These are phyloP conservation scores for Dinochytrium kinnereticum DNA, from an alignment of 371 early-diverging fungal species.

Conservation along the genomic window DNA sequence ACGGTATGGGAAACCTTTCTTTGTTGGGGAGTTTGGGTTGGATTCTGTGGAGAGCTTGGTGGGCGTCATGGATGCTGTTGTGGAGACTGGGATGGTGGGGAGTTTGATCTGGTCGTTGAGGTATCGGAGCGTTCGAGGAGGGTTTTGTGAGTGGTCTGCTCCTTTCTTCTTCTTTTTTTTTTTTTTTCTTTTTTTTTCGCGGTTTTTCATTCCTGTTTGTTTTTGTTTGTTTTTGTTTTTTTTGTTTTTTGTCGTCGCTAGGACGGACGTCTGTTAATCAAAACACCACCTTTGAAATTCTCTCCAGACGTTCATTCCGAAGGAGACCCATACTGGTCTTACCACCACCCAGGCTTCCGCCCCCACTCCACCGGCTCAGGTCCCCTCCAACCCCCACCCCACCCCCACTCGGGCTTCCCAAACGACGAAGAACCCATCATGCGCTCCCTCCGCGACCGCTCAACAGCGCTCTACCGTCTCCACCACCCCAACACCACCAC, in stretches of 20 bases:
- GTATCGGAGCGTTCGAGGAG: not conserved
- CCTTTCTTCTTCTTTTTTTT: too few relatives aligned
- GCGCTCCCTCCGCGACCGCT: not conserved
- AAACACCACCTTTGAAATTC: not conserved
- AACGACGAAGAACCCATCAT: not conserved
- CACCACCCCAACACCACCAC: too few relatives aligned
- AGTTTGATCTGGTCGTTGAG: not conserved
- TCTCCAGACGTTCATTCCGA: constrained; percentile 1
- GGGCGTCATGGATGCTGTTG: not conserved
- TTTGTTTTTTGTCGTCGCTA: not conserved
- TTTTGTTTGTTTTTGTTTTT: too few relatives aligned
- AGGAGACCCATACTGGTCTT: not conserved
- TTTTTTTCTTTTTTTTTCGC: too few relatives aligned
- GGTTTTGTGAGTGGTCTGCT: constrained; percentile 9
- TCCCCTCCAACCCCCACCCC: not conserved
- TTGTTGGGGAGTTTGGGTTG: constrained; percentile 2
- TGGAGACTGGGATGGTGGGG: not conserved
- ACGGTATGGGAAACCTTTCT: not conserved
- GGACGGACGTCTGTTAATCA: not conserved
- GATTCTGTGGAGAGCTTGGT: not conserved
- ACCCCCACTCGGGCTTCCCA: not conserved
- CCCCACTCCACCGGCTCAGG: not conserved
- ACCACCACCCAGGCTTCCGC: constrained; percentile 9
- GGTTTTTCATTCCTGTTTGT: too few relatives aligned
- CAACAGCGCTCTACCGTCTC: not conserved